These are phyloP conservation scores for Selenicereus undatus DNA, from an alignment of 148 eudicot species.

Conservation along the genomic window DNA sequence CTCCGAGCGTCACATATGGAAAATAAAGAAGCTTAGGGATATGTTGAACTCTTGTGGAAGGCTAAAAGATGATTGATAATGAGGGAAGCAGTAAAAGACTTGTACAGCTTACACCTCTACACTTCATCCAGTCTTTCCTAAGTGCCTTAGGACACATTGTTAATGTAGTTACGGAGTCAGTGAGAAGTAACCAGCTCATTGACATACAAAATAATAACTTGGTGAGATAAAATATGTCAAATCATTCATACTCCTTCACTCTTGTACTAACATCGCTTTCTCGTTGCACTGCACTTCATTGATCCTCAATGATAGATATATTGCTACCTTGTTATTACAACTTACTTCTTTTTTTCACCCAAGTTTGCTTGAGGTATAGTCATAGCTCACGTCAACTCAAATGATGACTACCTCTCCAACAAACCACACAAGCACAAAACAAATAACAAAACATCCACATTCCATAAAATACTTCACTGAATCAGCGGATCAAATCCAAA, in stretches of 20 bases:
- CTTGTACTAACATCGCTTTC: too few relatives aligned
- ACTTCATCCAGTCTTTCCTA: neutral
- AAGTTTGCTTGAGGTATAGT: neutral
- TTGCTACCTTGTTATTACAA: too few relatives aligned
- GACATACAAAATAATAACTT: too few relatives aligned
- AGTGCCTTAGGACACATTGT: neutral
- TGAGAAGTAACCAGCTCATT: too few relatives aligned
- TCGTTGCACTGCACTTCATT: too few relatives aligned
- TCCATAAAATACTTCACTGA: neutral
- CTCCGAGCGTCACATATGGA: neutral
- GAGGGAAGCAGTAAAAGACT: neutral
- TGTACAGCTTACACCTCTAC: neutral
- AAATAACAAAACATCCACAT: neutral
- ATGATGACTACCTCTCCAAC: neutral
- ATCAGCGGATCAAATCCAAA: neutral
- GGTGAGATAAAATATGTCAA: too few relatives aligned
- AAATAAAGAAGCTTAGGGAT: neutral
- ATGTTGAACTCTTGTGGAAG: neutral
- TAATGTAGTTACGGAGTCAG: too few relatives aligned
- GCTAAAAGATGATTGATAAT: neutral
- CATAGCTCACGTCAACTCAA: neutral
- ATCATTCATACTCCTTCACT: too few relatives aligned
- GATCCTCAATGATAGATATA: too few relatives aligned
- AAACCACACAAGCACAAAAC: neutral
- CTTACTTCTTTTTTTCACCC: neutral